Base-by-base conservation (phyloP, 768 basidiomycete species). In the Suillus weaverae region DNA sequence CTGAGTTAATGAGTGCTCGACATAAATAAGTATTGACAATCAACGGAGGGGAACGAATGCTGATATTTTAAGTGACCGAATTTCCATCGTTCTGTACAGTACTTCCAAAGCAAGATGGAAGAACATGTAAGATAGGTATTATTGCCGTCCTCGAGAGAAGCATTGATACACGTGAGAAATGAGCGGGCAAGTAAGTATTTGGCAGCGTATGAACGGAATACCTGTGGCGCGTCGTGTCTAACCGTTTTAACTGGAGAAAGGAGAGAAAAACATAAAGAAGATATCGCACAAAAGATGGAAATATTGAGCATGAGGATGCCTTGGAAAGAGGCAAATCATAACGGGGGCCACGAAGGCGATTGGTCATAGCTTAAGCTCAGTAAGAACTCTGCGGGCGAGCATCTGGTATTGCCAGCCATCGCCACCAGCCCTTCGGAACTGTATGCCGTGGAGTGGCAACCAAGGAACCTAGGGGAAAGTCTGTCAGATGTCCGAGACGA, bases 401-500 rank as follows among this genome's bases (percentile, higher is more conserved):
- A 95, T 95, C 74, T 96, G 94, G 77, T 99, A 98, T 77, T 97
- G 95, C 95, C 95, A 98, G 0, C 91, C 92, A 69, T 97, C 93
- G 1, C 96, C 96, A 33, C 91, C 86, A 1, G 89, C 85, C 66
- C 97, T 84, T 56, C 97, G 88, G 80, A 98, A 99, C 73, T 99
- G 97, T 53, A 99, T 91, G 3, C 97, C 96, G 76, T 98, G 92
- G 22, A 99, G 78, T 3, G 95, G 94, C 57, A 98, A 80, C 89
- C 89, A 94, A 53, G 95, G 95, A 3, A 97, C 93, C 95, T 96
- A 70, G 0, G 70, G 51, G 38, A 66, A 62, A 36, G 43, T 62
- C 2, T 62, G 54, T 68, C 62, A 63, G 60, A 41, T 36, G 26
- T 61, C 26, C 16, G 36, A 33, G 13, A 30, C 30, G 20, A 38